These are phyloP conservation scores for Trifolium pratense DNA, from an alignment of 306 rosid species.

Conservation along the genomic window DNA sequence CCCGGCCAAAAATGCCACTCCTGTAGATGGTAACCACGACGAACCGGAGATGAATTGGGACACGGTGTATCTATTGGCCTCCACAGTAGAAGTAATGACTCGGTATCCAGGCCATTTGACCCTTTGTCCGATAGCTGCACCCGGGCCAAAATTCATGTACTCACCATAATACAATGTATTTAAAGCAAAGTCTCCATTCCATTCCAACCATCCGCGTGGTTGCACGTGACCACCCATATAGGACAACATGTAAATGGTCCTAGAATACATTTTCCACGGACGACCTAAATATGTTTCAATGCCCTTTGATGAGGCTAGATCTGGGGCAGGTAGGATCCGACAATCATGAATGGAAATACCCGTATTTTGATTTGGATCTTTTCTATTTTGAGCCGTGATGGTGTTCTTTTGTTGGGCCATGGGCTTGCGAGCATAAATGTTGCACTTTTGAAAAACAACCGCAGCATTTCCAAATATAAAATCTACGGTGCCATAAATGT, in stretches of 20 bases:
- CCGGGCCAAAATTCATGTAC: constrained; percentile 88
- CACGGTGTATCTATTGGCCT: constrained; percentile 78
- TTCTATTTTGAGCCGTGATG: constrained; percentile 85
- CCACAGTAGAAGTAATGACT: constrained; percentile 68
- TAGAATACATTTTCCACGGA: constrained; percentile 85
- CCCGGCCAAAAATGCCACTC: constrained; percentile 85
- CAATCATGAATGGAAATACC: constrained; percentile 90
- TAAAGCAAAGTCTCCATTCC: constrained; percentile 67
- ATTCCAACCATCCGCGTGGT: constrained; percentile 87
- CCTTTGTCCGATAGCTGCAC: constrained; percentile 73
- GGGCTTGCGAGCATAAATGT: constrained; percentile 80
- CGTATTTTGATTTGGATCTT: constrained; percentile 93
- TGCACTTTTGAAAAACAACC: constrained; percentile 80
- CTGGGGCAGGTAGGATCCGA: constrained; percentile 62
- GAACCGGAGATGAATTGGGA: constrained; percentile 76
- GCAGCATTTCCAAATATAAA: constrained; percentile 94
- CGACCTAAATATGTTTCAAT: constrained; percentile 78
- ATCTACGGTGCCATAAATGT: constrained; percentile 77
- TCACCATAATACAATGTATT: constrained; percentile 85
- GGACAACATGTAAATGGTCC: constrained; percentile 71
- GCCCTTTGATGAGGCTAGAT: constrained; percentile 58
- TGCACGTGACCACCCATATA: constrained; percentile 68
- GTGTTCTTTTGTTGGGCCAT: constrained; percentile 78
- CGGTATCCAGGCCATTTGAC: constrained; percentile 85
- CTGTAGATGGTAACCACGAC: constrained; percentile 87